Evolutionary conservation across 768 basidiomycete species (phyloP).

Genomic region (Terana coerulea): DNA sequence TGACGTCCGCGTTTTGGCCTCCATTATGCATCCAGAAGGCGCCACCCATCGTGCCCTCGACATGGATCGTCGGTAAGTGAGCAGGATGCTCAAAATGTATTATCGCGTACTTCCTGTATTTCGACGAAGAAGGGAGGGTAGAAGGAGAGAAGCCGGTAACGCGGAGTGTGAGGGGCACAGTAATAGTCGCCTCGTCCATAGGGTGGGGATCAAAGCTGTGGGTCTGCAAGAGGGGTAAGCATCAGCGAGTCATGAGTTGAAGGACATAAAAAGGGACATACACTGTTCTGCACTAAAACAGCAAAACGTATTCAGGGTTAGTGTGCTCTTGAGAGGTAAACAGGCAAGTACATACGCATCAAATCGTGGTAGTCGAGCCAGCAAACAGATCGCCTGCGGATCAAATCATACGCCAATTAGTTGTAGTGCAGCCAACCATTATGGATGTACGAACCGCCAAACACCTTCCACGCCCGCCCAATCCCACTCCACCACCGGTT

Average conservation of each 20-base stretch:
- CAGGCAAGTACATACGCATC: slow-evolving; percentile 10
- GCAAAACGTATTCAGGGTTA: too few species aligned
- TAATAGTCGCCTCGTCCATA: slow-evolving; percentile 44
- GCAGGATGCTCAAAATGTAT: slow-evolving; percentile 41
- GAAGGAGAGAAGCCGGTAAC: slow-evolving; percentile 24
- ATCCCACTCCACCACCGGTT: slow-evolving; percentile 15
- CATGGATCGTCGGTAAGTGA: slow-evolving; percentile 35
- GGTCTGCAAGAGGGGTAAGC: too few species aligned
- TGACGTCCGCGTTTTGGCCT: slow-evolving; percentile 17
- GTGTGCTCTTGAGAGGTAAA: too few species aligned
- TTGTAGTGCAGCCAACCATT: background rate
- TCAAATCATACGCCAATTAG: too few species aligned
- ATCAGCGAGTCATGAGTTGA: background rate
- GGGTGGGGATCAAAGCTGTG: slow-evolving; percentile 10
- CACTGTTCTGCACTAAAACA: too few species aligned
- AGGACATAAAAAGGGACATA: background rate
- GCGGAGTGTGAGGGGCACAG: slow-evolving; percentile 50
- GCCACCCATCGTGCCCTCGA: slow-evolving; percentile 43
- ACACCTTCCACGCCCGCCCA: slow-evolving; percentile 26
- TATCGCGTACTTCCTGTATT: slow-evolving; percentile 37
- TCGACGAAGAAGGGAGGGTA: slow-evolving; percentile 15
- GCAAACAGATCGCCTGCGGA: slow-evolving; percentile 19
- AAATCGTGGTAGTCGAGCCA: slow-evolving; percentile 24
- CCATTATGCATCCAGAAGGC: slow-evolving; percentile 27
- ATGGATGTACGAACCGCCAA: slow-evolving; percentile 17